Conservation (phyloP, 176 grass and related monocot species). For the Oryza australiensis region DNA sequence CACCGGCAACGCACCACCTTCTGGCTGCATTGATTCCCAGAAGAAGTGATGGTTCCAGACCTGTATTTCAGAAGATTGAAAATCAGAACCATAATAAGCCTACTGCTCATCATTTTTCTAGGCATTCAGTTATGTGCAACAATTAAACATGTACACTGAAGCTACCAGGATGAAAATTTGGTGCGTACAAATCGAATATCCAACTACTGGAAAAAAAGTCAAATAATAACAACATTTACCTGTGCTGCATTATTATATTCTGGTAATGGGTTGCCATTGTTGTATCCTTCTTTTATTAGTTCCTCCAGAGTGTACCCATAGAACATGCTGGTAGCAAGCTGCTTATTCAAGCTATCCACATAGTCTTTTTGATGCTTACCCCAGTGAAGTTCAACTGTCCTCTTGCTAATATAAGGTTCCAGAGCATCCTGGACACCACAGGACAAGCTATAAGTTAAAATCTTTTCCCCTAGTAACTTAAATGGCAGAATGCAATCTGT, state of each 20-base stretch:
- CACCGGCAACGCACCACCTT: conserved; percentile 63
- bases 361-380: conserved; percentile 69
- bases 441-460: not conserved
- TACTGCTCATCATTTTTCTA: not conserved
- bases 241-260: conserved; percentile 83
- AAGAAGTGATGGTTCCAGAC: conserved; percentile 96
- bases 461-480: not conserved
- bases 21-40: conserved; percentile 94
- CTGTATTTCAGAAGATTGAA: conserved; percentile 32
- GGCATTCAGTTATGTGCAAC: not conserved
- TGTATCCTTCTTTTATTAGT: conserved; percentile 85
- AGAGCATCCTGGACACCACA: conserved; percentile 62
- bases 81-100: not conserved
- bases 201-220: not conserved
- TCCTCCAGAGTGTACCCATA: conserved; percentile 91
- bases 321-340: conserved; percentile 63
- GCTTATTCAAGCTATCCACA: conserved; percentile 75
- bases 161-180: not conserved
- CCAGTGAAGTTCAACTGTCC: conserved; percentile 81
- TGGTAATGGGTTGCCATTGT: conserved; percentile 88
- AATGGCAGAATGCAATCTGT: not conserved
- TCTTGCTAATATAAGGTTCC: conserved; percentile 91
- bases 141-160: not conserved
- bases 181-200: not conserved
- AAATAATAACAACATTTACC: conserved; percentile 33